These are phyloP conservation scores for barrel medic (Medicago truncatula) DNA, from an alignment of 306 rosid genomes.

Conservation along the genomic window DNA sequence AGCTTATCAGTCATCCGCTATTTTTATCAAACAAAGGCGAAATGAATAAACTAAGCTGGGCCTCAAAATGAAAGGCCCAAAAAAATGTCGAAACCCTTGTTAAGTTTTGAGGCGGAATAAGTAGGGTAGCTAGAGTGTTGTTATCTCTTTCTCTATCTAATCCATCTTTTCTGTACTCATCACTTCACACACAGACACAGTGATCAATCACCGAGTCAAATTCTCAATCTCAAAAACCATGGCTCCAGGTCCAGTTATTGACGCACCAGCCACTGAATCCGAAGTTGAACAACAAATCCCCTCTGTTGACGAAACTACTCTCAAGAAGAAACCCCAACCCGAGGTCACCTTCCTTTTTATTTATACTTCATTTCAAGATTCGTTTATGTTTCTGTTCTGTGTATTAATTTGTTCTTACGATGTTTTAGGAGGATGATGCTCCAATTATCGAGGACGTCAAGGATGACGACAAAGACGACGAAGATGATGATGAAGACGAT, in stretches of 20 bases:
- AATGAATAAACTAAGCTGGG: conserved; percentile 30
- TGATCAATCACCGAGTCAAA: conserved; percentile 19
- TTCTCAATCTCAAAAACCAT: conserved; percentile 43
- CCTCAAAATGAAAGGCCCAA: conserved; percentile 44
- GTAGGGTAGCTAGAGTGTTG: conserved; percentile 1
- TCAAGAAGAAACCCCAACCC: conserved; percentile 49
- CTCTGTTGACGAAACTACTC: conserved; percentile 47
- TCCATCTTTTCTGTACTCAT: not conserved
- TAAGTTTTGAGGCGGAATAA: not conserved
- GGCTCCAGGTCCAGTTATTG: conserved; percentile 83
- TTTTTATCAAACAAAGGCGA: no score
- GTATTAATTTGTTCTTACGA: not conserved
- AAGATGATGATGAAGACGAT: conserved; percentile 58
- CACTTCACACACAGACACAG: not conserved
- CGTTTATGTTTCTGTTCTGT: not conserved
- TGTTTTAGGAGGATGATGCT: conserved; percentile 62
- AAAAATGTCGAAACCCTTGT: conserved; percentile 40
- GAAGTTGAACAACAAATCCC: conserved; percentile 43
- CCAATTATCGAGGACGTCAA: conserved; percentile 79
- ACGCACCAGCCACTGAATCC: conserved; percentile 43
- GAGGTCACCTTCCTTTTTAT: conserved; percentile 38
- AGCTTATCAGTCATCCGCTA: no score
- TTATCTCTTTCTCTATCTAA: conserved; percentile 21
- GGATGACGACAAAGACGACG: conserved; percentile 66
- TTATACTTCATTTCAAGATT: not conserved